A percentile compares a stretch with the other conserved stretches of the same genome.
Evolutionary conservation across 495 filamentous ascomycete species (phyloP).

Genomic region (Delitschia confertaspora): DNA sequence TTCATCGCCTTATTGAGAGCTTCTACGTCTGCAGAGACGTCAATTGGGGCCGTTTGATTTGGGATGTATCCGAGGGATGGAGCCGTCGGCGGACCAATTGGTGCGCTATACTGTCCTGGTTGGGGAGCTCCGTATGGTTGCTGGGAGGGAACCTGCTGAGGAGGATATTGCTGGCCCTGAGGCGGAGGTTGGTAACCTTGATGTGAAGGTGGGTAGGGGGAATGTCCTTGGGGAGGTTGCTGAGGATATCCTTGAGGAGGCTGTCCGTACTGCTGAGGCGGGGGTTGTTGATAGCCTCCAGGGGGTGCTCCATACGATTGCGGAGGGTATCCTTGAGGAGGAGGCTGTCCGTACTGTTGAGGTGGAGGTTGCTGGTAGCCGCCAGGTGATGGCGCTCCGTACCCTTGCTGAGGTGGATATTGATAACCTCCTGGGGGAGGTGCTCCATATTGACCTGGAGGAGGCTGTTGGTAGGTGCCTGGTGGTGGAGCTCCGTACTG

Average conservation of each 20-base stretch:
- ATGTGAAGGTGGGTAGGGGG: too few relatives aligned
- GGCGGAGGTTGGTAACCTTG: background rate
- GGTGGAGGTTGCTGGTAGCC: constrained; percentile 34
- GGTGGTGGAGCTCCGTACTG: constrained; percentile 11
- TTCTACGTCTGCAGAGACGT: constrained; percentile 57
- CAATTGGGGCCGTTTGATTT: constrained; percentile 44
- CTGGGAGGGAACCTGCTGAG: background rate
- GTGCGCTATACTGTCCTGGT: constrained; percentile 7
- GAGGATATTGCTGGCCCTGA: constrained; percentile 6
- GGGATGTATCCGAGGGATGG: constrained; percentile 22
- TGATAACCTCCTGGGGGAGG: constrained; percentile 29
- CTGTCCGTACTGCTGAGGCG: constrained; percentile 24
- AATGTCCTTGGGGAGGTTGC: background rate
- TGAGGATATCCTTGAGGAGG: background rate
- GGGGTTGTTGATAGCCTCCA: constrained; percentile 22
- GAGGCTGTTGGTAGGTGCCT: constrained; percentile 12
- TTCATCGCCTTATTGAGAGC: constrained; percentile 75
- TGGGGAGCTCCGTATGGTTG: constrained; percentile 7
- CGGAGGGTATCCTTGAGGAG: constrained; percentile 28
- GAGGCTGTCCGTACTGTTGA: constrained; percentile 38
- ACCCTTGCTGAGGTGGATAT: constrained; percentile 31
- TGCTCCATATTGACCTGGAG: constrained; percentile 17
- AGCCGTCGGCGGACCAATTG: background rate
- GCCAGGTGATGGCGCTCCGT: constrained; percentile 11
- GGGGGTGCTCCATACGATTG: constrained; percentile 13